These are phyloP conservation scores for Aureobasidium sp. DNA, from an alignment of 2,329 filamentous ascomycete species.

Conservation along the genomic window DNA sequence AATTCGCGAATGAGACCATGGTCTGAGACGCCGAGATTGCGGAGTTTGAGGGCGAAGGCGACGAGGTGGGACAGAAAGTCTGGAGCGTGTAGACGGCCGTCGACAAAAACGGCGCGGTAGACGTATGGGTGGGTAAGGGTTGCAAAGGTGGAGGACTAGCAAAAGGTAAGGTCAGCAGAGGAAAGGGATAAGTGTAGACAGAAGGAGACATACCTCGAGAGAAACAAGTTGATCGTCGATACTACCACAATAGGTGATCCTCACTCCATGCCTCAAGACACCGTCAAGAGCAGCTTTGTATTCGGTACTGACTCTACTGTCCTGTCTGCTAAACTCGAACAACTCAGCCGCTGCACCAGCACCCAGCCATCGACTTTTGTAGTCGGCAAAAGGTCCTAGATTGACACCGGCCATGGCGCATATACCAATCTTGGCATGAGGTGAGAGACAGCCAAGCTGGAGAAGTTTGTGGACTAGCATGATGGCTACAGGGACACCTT, in stretches of 20 bases:
- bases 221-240: conserved; percentile 98
- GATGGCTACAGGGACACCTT: conserved; percentile 93
- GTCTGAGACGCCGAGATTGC: conserved; percentile 92
- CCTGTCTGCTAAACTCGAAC: conserved; percentile 90
- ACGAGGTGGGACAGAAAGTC: conserved; percentile 96
- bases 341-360: conserved; percentile 87
- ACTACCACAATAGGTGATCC: conserved; percentile 90
- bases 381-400: conserved; percentile 91
- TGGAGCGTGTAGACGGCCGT: conserved; percentile 90
- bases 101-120: conserved; percentile 95
- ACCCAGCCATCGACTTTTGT: conserved; percentile 89
- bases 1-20: conserved; percentile 95
- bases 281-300: conserved; percentile 81
- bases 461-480: conserved; percentile 96
- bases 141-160: conserved; percentile 83
- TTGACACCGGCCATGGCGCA: conserved; percentile 95
- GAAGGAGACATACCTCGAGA: conserved; percentile 69
- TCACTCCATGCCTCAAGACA: conserved; percentile 80
- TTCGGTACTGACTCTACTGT: conserved; percentile 83
- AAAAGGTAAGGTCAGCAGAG: background rate
- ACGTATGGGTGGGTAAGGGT: conserved; percentile 92
- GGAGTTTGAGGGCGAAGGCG: conserved; percentile 92
- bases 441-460: conserved; percentile 84
- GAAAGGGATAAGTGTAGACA: no score
- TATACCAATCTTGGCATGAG: conserved; percentile 77